Evolutionary conservation across 164 flowering plant species (phyloP).

Genomic region (Annona cherimola): DNA sequence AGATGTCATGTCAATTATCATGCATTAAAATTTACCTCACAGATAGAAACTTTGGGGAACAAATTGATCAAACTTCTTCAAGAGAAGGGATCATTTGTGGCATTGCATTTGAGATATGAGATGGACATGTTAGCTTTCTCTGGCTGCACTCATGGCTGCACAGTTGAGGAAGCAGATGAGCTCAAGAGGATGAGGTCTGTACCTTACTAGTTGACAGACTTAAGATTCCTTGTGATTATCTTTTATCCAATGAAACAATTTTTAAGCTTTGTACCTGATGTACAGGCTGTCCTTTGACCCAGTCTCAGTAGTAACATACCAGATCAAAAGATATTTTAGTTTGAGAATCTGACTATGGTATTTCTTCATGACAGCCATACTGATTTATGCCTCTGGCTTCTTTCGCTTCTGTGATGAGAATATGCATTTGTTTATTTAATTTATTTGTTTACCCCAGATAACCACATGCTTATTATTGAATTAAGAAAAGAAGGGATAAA

Average conservation of each 20-base stretch:
- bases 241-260: not conserved
- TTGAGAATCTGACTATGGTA: too few relatives aligned
- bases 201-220: constrained; percentile 1
- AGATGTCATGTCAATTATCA: constrained; percentile 86
- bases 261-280: not conserved
- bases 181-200: constrained; percentile 75
- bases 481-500: too few relatives aligned
- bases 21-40: constrained; percentile 72
- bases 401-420: too few relatives aligned
- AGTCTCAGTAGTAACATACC: too few relatives aligned
- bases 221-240: not conserved
- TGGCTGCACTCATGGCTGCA: constrained; percentile 85
- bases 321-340: too few relatives aligned
- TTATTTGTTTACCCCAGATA: too few relatives aligned
- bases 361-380: too few relatives aligned
- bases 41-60: constrained; percentile 69
- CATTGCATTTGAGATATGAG: constrained; percentile 87
- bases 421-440: too few relatives aligned
- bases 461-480: too few relatives aligned
- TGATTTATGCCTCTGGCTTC: too few relatives aligned
- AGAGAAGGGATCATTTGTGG: constrained; percentile 65
- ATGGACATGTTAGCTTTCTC: constrained; percentile 98
- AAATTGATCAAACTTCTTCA: constrained; percentile 59
- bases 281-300: not conserved
- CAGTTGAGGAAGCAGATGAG: constrained; percentile 64